Conservation (phyloP, 768 basidiomycete genomes). For the Kwoniella bestiolae region DNA sequence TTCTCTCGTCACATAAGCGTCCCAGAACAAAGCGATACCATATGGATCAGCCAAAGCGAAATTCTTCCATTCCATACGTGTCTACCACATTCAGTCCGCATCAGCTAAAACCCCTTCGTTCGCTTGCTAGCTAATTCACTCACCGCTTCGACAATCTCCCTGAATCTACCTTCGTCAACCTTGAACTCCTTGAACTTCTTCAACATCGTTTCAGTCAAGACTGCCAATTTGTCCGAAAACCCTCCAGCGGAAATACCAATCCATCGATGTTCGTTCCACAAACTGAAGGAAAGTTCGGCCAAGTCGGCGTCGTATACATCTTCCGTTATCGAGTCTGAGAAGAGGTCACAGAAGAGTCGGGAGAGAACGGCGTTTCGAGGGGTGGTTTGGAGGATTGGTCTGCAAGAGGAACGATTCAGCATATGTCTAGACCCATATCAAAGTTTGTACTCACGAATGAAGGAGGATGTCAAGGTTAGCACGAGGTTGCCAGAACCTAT, state of each 20-base stretch:
- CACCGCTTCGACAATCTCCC: slow-evolving; percentile 83
- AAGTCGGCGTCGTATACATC: slow-evolving; percentile 90
- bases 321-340: slow-evolving; percentile 86
- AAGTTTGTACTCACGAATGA: slow-evolving; percentile 36
- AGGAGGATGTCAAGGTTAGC: slow-evolving; percentile 70
- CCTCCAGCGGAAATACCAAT: slow-evolving; percentile 73
- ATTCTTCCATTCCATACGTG: slow-evolving; percentile 73
- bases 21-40: slow-evolving; percentile 75
- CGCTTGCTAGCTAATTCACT: slow-evolving; percentile 21
- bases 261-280: slow-evolving; percentile 69
- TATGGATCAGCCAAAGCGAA: slow-evolving; percentile 85
- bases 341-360: slow-evolving; percentile 81
- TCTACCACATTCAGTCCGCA: slow-evolving; percentile 57
- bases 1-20: slow-evolving; percentile 69
- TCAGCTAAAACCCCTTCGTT: slow-evolving; percentile 9
- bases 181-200: slow-evolving; percentile 69
- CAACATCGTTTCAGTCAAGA: slow-evolving; percentile 73
- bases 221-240: slow-evolving; percentile 86
- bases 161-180: slow-evolving; percentile 73
- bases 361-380: slow-evolving; percentile 75
- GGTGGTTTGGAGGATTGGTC: slow-evolving; percentile 60
- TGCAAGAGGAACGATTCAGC: neutral
- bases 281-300: slow-evolving; percentile 78
- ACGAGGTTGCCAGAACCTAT: slow-evolving; percentile 93
- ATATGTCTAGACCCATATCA: neutral